Percentiles rank a stretch among this genome's conserved stretches.
These are phyloP conservation scores for Apophysomyces variabilis DNA, from an alignment of 371 early-diverging fungal species.

Conservation along the genomic window DNA sequence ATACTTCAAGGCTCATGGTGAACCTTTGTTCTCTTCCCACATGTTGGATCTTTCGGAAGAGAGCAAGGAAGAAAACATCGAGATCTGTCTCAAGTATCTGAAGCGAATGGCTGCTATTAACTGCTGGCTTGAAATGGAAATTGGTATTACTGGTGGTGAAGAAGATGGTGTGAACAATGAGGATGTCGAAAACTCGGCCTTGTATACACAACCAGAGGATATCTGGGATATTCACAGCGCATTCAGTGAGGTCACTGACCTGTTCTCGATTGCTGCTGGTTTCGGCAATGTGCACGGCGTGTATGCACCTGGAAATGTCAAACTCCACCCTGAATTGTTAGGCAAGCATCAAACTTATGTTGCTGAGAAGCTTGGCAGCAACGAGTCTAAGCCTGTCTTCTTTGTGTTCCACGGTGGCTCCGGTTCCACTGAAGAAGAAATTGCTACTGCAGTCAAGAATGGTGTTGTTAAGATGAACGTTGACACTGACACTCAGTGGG, in stretches of 20 bases:
- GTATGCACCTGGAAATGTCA: conserved; percentile 92
- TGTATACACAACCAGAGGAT: conserved; percentile 94
- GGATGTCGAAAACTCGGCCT: conserved; percentile 81
- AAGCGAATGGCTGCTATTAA: conserved; percentile 86
- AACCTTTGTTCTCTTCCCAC: conserved; percentile 95
- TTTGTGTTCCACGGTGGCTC: conserved; percentile 97
- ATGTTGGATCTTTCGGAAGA: conserved; percentile 95
- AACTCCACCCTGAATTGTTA: conserved; percentile 86
- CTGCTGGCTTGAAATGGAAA: conserved; percentile 92
- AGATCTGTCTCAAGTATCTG: conserved; percentile 85
- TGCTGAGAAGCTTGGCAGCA: conserved; percentile 61
- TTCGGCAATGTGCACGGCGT: conserved; percentile 93
- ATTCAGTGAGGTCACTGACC: conserved; percentile 74
- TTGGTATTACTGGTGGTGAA: conserved; percentile 95
- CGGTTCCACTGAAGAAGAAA: conserved; percentile 85
- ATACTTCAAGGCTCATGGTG: conserved; percentile 88
- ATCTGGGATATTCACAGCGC: conserved; percentile 90
- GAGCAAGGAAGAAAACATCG: conserved; percentile 90
- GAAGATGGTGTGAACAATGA: conserved; percentile 96
- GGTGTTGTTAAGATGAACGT: conserved; percentile 97
- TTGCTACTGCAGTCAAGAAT: conserved; percentile 77
- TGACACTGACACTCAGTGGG: conserved; percentile 83
- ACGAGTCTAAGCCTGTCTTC: conserved; percentile 78
- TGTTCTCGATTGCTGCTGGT: conserved; percentile 92
- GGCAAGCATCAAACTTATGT: conserved; percentile 89